Evolutionary conservation across 2,329 filamentous ascomycete species (phyloP).

Genomic region (Cladosporium oxysporum): DNA sequence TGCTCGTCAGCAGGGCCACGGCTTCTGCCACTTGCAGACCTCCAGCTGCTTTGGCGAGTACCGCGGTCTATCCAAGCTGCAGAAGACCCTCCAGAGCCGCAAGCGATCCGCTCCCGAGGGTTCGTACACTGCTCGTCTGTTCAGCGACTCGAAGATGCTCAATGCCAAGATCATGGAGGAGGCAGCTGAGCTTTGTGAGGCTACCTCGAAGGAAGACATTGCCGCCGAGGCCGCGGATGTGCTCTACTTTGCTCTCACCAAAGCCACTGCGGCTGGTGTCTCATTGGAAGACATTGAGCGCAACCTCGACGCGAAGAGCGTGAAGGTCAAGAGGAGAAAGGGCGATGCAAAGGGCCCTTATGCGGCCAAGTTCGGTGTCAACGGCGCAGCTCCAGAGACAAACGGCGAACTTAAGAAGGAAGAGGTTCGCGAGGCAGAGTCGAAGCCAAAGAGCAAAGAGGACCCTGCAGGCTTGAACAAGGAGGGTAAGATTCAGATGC

Average conservation of each 20-base stretch:
- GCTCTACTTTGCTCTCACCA: conserved; percentile 92
- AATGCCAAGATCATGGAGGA: conserved; percentile 98
- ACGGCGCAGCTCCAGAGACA: conserved; percentile 28
- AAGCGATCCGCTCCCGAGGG: conserved; percentile 81
- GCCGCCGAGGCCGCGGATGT: conserved; percentile 94
- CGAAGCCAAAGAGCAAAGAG: conserved; percentile 53
- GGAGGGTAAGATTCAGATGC: conserved; percentile 75
- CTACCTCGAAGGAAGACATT: conserved; percentile 76
- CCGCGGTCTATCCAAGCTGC: conserved; percentile 76
- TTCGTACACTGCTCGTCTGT: conserved; percentile 91
- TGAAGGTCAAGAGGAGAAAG: conserved; percentile 90
- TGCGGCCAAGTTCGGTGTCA: conserved; percentile 75
- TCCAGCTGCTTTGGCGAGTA: conserved; percentile 90
- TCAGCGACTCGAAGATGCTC: conserved; percentile 86
- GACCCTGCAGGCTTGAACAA: conserved; percentile 51
- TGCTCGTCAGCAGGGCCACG: conserved; percentile 81
- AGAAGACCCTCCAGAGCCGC: conserved; percentile 80
- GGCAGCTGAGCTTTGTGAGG: conserved; percentile 90
- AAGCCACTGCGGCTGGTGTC: conserved; percentile 82
- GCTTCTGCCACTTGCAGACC: conserved; percentile 92
- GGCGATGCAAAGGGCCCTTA: conserved; percentile 95
- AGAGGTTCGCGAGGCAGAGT: conserved; percentile 53
- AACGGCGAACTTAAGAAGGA: conserved; percentile 38
- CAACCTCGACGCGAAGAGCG: conserved; percentile 89
- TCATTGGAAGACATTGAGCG: conserved; percentile 85